Percentiles rank a stretch among this genome's conserved stretches.
phyloP scores from a whole-genome alignment of 495 filamentous ascomycete genomes.

The Podospora comata region DNA sequence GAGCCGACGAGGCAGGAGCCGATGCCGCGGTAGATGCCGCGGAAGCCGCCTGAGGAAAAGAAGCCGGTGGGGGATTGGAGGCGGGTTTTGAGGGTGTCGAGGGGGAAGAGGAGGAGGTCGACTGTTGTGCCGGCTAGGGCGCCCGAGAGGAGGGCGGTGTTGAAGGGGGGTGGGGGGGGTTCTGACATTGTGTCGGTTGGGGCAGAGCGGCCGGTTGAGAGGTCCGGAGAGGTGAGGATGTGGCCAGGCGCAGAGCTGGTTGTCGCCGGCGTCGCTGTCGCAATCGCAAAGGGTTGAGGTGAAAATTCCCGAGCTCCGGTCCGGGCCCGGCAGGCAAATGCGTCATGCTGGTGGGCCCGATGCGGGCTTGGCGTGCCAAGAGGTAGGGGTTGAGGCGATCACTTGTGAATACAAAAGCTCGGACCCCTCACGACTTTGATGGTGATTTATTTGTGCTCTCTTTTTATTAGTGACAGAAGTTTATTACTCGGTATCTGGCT shows the following conservation, averaged over 20 bases:
- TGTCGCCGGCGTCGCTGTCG: not conserved
- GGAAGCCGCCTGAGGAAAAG: slow-evolving; percentile 69
- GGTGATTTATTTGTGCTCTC: no score
- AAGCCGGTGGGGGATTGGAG: slow-evolving; percentile 85
- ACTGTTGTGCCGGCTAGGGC: slow-evolving; percentile 83
- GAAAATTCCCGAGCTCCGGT: slow-evolving; percentile 3
- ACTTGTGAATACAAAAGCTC: not conserved
- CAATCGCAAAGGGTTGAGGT: not conserved
- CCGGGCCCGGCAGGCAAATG: not conserved
- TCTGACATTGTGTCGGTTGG: slow-evolving; percentile 5
- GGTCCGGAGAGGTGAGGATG: not conserved
- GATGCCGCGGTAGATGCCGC: slow-evolving; percentile 68
- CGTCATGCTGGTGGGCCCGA: not conserved
- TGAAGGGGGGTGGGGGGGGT: slow-evolving; percentile 44
- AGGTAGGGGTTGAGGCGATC: not conserved
- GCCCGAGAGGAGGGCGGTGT: slow-evolving; percentile 62
- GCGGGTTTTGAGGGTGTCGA: slow-evolving; percentile 90
- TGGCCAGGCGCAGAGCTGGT: not conserved
- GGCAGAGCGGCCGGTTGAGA: not conserved
- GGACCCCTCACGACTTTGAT: not conserved
- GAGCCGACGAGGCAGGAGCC: slow-evolving; percentile 79
- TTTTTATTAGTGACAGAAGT: not conserved
- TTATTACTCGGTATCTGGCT: not conserved
- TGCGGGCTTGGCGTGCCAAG: not conserved
- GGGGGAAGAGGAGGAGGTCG: slow-evolving; percentile 85